These are phyloP conservation scores for Prunus persica DNA, from an alignment of 306 rosid species.

Conservation along the genomic window DNA sequence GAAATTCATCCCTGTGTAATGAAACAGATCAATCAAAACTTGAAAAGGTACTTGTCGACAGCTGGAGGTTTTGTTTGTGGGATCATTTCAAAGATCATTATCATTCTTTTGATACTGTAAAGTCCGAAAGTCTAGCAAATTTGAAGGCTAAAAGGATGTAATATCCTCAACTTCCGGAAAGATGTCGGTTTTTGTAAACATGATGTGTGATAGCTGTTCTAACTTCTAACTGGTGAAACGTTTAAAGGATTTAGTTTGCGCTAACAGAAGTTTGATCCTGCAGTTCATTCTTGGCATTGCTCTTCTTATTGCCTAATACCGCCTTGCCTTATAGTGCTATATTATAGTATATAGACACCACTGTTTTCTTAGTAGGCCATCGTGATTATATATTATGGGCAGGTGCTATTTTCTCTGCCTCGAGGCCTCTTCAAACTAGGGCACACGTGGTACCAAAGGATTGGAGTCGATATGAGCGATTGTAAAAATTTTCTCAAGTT, in stretches of 20 bases:
- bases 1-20: constrained; percentile 69
- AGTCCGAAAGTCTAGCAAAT: constrained; percentile 7
- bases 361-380: no score
- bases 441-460: no score
- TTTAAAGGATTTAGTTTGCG: not conserved
- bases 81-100: constrained; percentile 13
- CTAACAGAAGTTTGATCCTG: not conserved
- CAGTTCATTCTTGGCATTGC: not conserved
- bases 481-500: no score
- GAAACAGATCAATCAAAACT: constrained; percentile 29
- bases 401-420: no score
- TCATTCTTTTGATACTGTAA: constrained; percentile 8
- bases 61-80: constrained; percentile 16
- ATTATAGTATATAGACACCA: no score
- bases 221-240: not conserved
- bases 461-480: no score
- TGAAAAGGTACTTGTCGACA: constrained; percentile 24
- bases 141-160: constrained; percentile 10
- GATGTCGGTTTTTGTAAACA: not conserved
- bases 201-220: not conserved
- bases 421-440: no score
- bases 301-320: not conserved
- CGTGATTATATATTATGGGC: no score
- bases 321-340: no score
- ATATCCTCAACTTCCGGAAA: not conserved